Conservation (phyloP, 2,329 filamentous ascomycete genomes). For the Pyrenophora tritici-repentis region DNA sequence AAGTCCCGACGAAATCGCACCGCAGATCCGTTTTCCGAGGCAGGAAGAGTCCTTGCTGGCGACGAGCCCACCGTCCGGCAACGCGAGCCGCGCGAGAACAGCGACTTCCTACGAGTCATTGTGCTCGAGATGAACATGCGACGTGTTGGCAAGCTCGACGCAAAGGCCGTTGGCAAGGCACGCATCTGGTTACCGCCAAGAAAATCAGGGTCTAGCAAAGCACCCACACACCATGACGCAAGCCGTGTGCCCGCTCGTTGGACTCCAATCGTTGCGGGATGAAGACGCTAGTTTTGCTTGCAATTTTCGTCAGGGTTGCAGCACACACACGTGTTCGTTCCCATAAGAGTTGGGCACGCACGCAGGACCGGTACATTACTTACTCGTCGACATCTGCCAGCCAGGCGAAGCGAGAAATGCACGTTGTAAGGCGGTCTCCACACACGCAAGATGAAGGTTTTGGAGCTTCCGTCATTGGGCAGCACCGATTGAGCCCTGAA, state of each 20-base stretch:
- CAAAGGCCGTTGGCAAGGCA: constrained; percentile 59
- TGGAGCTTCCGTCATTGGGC: constrained; percentile 12
- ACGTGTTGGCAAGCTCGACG: constrained; percentile 64
- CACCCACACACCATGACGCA: constrained; percentile 29
- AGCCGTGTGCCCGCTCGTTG: constrained; percentile 45
- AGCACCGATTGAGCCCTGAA: constrained; percentile 8
- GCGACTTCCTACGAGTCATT: constrained; percentile 66
- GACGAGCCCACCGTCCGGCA: constrained; percentile 56
- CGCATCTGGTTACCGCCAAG: constrained; percentile 66
- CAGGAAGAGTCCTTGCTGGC: constrained; percentile 48
- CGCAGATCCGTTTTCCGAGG: constrained; percentile 50
- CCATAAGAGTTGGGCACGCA: constrained; percentile 26
- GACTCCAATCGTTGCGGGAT: constrained; percentile 35
- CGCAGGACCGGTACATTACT: constrained; percentile 12
- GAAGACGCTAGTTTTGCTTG: constrained; percentile 9
- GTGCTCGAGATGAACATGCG: constrained; percentile 73
- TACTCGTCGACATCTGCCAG: constrained; percentile 9
- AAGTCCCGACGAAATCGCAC: constrained; percentile 29
- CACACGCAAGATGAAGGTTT: constrained; percentile 1
- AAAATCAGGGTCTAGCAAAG: constrained; percentile 38
- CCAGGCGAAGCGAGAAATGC: constrained; percentile 5
- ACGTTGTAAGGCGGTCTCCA: constrained; percentile 3
- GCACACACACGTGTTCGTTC: neutral
- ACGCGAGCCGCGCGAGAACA: constrained; percentile 67
- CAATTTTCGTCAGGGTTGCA: constrained; percentile 12